phyloP scores from a whole-genome alignment of 2,329 filamentous ascomycete genomes.

The Bipolaris cookei region DNA sequence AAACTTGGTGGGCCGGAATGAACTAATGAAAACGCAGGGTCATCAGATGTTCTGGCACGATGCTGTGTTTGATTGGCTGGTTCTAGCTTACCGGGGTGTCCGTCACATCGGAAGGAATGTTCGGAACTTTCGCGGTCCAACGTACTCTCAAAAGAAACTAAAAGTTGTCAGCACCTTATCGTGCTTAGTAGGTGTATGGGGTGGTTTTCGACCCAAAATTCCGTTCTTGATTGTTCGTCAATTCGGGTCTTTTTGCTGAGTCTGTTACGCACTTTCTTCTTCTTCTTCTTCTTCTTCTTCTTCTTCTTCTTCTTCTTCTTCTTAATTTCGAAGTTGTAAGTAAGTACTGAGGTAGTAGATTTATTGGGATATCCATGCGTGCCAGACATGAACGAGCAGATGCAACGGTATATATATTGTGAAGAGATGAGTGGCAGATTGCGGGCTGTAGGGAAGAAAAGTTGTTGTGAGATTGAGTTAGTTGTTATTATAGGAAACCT shows the following conservation, averaged over 20 bases:
- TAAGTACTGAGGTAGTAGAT: not conserved
- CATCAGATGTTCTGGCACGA: too few species aligned
- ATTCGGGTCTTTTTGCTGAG: conserved; percentile 2
- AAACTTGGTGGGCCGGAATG: too few species aligned
- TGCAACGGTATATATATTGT: conserved; percentile 10
- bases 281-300: too few species aligned
- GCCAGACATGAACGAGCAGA: conserved; percentile 3
- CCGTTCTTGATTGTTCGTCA: not conserved
- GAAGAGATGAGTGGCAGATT: conserved; percentile 11
- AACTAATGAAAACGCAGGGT: too few species aligned
- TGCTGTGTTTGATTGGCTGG: too few species aligned
- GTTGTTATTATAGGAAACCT: conserved; percentile 6
- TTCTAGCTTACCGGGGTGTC: too few species aligned
- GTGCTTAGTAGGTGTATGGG: not conserved
- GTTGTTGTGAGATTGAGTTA: not conserved
- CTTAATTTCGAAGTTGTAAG: conserved; percentile 2
- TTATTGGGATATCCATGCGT: conserved; percentile 7
- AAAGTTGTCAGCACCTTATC: not conserved
- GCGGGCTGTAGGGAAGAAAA: conserved; percentile 1
- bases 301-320: too few species aligned
- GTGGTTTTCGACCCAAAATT: not conserved
- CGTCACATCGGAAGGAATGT: not conserved
- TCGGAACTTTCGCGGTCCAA: not conserved
- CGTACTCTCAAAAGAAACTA: conserved; percentile 2
- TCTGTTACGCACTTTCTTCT: conserved; percentile 1